Conservation (phyloP, 2,329 filamentous ascomycete species). For the Botryotinia convoluta region DNA sequence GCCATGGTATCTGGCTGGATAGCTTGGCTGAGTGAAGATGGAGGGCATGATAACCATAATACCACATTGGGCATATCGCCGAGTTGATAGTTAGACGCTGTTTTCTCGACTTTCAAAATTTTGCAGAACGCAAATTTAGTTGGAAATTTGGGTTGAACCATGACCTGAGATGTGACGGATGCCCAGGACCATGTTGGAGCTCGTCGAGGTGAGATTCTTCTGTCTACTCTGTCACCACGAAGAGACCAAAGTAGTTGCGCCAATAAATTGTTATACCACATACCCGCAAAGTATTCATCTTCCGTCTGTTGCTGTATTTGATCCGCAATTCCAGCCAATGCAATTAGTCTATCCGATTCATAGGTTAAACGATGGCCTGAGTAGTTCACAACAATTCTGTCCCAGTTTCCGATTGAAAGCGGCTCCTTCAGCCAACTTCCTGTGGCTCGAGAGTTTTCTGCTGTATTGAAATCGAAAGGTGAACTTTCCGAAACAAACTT, state of each 20-base stretch:
- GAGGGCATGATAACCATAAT: not conserved
- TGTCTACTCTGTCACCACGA: no score
- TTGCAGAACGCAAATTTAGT: not conserved
- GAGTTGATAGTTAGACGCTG: not conserved
- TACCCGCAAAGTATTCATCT: not conserved
- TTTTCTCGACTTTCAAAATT: not conserved
- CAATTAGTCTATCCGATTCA: not conserved
- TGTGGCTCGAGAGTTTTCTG: no score
- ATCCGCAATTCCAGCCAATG: not conserved
- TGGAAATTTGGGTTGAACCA: no score
- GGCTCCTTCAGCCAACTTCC: not conserved
- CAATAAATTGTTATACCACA: not conserved
- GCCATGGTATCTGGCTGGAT: no score
- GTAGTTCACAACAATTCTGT: not conserved
- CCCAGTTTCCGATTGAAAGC: not conserved
- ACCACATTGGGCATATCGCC: not conserved
- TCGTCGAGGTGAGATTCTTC: not conserved
- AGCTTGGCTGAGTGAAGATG: no score
- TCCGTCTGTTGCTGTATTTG: not conserved
- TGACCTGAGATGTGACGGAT: not conserved
- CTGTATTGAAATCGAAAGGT: not conserved
- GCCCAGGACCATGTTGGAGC: not conserved
- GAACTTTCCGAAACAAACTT: not conserved
- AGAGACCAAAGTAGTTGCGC: no score
- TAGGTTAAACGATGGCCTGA: not conserved